Percentiles rank a stretch among this genome's conserved stretches.
Evolutionary conservation across 441 rosid species (phyloP).

Genomic region (Arabidopsis lyrata): DNA sequence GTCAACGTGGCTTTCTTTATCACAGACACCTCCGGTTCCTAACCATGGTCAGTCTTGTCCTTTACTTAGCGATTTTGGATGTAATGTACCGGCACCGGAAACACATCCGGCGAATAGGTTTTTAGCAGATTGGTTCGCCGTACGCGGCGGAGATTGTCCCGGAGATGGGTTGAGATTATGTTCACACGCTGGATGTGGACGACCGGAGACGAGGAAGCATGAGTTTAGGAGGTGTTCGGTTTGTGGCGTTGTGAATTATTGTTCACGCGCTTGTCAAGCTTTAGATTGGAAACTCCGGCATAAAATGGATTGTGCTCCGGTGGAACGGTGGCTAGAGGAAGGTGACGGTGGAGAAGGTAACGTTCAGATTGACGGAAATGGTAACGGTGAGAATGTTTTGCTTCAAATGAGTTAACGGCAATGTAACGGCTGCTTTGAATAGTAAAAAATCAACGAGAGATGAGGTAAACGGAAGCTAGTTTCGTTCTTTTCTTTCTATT

Average conservation of each 20-base stretch:
- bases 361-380: conserved; percentile 46
- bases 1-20: conserved; percentile 64
- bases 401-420: conserved; percentile 38
- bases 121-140: conserved; percentile 70
- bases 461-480: conserved; percentile 37
- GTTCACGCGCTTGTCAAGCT: conserved; percentile 97
- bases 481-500: background rate
- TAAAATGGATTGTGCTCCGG: conserved; percentile 76
- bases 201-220: conserved; percentile 90
- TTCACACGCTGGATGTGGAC: conserved; percentile 85
- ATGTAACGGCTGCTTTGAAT: conserved; percentile 43
- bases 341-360: conserved; percentile 53
- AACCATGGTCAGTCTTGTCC: conserved; percentile 56
- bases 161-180: conserved; percentile 74
- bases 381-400: conserved; percentile 47
- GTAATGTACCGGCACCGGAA: conserved; percentile 93
- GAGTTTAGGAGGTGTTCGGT: conserved; percentile 94
- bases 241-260: conserved; percentile 89
- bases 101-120: conserved; percentile 77
- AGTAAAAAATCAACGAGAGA: conserved; percentile 12
- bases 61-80: conserved; percentile 84
- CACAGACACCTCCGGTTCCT: conserved; percentile 47
- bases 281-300: conserved; percentile 94
- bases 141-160: conserved; percentile 48
- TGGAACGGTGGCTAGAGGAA: conserved; percentile 52